Base-by-base conservation (phyloP, 2,329 filamentous ascomycete genomes). In the Fusarium tupiense region DNA sequence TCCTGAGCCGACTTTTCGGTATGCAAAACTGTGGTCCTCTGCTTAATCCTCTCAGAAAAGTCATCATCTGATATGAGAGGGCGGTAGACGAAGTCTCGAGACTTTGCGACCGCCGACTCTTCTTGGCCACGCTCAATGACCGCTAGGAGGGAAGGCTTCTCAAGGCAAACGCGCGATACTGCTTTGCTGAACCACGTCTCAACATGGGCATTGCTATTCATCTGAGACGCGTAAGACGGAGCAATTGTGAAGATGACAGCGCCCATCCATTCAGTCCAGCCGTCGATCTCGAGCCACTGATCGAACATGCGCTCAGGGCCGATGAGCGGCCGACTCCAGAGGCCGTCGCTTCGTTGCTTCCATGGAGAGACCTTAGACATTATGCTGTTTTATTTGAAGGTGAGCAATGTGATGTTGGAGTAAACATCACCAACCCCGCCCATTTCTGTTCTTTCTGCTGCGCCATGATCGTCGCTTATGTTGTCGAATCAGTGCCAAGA, bases 291-390 rank as follows among this genome's bases (percentile, higher is more conserved):
- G 8, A 67, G 61, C 50, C 62, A 66, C n/a, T 66, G 50, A 33
- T 66, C 64, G 6, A 59, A 67, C 38, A 66, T 66, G 31, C 43
- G 49, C 31, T 67, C 38, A 8, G 64, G 50, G 3, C 50, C 64
- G 2, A 59, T n/a, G 19, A 67, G 37, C 5, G 50, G 50, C n/a
- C 61, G 50, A 4, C 40, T 35, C 63, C 47, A 66, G 20, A 46
- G 20, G 13, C 60, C 40, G 4, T 66, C 47, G 7, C 14, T 31
- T 29, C 29, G 40, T 31, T 47, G 35, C 13, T 64, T 31, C 63
- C 63, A 64, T 11, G 47, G 47, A 31, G 63, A 31, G 2, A 65
- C n/a, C 6, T 19, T n/a, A 8, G 19, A 29, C 59, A 62, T 62
- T 14, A 13, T 59, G 19, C 10, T 22, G 19, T 38, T 26, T 22